phyloP scores from a whole-genome alignment of 257 asterid species.

The Solanum appendiculatum region DNA sequence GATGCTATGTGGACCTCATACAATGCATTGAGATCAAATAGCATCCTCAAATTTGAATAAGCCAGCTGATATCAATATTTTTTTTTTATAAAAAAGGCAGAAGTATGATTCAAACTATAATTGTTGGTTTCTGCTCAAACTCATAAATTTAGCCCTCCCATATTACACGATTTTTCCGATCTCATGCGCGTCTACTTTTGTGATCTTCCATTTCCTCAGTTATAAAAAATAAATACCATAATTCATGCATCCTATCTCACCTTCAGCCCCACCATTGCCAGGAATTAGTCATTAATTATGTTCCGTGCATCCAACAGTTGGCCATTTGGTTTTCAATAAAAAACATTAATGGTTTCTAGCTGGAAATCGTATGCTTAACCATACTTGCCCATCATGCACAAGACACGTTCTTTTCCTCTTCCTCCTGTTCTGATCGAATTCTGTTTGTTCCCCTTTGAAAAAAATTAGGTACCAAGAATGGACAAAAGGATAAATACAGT shows the following conservation, averaged over 20 bases:
- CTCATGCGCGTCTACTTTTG: not conserved
- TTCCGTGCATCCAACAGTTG: not conserved
- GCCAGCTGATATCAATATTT: not conserved
- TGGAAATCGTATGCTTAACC: not conserved
- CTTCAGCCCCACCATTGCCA: not conserved
- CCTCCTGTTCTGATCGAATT: not conserved
- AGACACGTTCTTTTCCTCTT: not conserved
- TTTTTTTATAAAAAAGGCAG: not conserved
- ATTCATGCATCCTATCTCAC: not conserved
- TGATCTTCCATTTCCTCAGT: not conserved
- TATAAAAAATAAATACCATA: not conserved
- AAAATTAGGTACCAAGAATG: constrained; percentile 65
- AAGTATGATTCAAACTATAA: not conserved
- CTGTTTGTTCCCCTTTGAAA: not conserved
- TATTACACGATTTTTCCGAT: not conserved
- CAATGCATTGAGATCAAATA: not conserved
- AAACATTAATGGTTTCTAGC: not conserved
- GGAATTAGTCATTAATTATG: not conserved
- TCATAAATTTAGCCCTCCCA: not conserved
- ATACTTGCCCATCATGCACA: not conserved
- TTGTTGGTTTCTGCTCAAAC: not conserved
- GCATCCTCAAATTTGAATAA: not conserved
- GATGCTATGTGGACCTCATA: not conserved
- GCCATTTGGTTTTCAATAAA: not conserved
- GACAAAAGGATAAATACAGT: constrained; percentile 70